Conservation (phyloP, 257 asterid species). For the Vinca minor region DNA sequence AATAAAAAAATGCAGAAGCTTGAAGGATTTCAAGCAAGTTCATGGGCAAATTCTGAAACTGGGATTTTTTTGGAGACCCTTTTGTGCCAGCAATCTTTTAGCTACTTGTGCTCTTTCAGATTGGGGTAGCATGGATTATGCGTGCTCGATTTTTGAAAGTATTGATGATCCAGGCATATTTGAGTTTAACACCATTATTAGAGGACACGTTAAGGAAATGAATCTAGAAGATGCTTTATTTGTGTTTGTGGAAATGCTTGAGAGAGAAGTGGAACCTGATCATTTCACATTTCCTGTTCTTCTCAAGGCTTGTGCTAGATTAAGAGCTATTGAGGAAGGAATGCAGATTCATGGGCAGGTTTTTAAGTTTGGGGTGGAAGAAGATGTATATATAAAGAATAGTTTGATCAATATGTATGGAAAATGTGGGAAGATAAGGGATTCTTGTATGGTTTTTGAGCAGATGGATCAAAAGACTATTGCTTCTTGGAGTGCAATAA, state of each 20-base stretch:
- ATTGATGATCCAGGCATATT: too few species aligned
- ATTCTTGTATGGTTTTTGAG: slow-evolving; percentile 38
- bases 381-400: slow-evolving; percentile 59
- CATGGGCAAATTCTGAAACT: too few species aligned
- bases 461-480: slow-evolving; percentile 45
- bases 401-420: slow-evolving; percentile 76
- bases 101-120: too few species aligned
- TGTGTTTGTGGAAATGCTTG: slow-evolving; percentile 52
- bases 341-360: slow-evolving; percentile 67
- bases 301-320: slow-evolving; percentile 48
- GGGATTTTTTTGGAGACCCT: too few species aligned
- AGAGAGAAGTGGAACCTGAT: slow-evolving; percentile 47
- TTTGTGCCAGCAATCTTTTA: too few species aligned
- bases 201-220: slow-evolving; percentile 49
- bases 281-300: slow-evolving; percentile 58
- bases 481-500: slow-evolving; percentile 87
- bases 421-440: slow-evolving; percentile 39
- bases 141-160: too few species aligned
- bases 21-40: too few species aligned
- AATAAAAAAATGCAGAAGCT: too few species aligned
- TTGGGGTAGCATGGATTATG: too few species aligned
- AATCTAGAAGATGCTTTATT: slow-evolving; percentile 34
- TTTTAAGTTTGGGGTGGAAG: slow-evolving; percentile 43
- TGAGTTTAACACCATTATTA: too few species aligned
- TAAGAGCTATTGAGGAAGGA: slow-evolving; percentile 33